Evolutionary conservation across 2,329 filamentous ascomycete genomes (phyloP), one percentile per base, ranked within the genome.

Genomic region (Xylariales sp.): DNA sequence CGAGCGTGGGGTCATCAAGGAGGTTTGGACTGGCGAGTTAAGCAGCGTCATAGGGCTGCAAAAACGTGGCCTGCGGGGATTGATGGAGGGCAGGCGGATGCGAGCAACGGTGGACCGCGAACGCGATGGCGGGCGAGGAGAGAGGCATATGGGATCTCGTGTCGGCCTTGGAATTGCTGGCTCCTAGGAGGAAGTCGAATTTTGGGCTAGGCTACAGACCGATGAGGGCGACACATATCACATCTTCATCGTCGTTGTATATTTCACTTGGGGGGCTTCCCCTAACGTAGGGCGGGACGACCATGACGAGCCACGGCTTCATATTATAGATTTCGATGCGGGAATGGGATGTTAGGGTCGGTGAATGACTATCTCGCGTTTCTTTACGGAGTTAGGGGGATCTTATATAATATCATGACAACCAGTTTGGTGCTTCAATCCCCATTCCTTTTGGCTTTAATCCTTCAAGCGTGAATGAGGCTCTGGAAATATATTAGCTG

Each of bases 31-130:
- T 75, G 90, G 91, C 65, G 88, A 97, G 82, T 80, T 95, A 41
- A 94, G 92, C 81, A 93, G 93, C 56, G 95, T 98, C 2, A 97
- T 99, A 73, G 96, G 96, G 0, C 79, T 99, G 71, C 96, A 99
- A 83, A 99, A 99, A 83, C 87, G 96, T 62, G 96, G 96, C 0
- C 80, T 99, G 43, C 86, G 95, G 67, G 96, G 96, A 0, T 80
- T 99, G 72, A 98, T 99, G 96, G 96, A 98, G 80, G 95, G 95
- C 3, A 85, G 95, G 52, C 86, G 95, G 68, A 90, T 97, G 83
- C 75, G 77, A 54, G 78, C 76, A 3, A 78, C 75, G n/a, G 74
- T 77, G 32, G 77, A 77, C 52, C 75, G 75, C 14, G 77, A 75
- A 56, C 75, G 76, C 7, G 71, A 80, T 61, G 74, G 75, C 30